phyloP scores from a whole-genome alignment of 225 moss, liverwort and hornwort species.

The Rhytidiadelphus loreus region DNA sequence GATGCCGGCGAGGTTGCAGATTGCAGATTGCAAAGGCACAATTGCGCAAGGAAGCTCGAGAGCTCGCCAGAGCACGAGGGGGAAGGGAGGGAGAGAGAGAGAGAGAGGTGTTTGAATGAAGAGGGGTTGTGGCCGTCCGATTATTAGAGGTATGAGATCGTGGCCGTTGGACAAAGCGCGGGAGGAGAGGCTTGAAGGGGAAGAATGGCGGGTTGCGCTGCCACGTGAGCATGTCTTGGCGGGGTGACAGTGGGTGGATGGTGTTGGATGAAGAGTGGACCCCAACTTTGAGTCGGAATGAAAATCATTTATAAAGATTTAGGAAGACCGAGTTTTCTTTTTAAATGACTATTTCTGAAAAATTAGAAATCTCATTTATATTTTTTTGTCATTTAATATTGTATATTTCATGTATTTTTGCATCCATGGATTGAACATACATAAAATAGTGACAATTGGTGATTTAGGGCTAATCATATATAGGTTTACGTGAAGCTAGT shows the following conservation, averaged over 20 bases:
- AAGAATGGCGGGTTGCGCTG: slow-evolving; percentile 13
- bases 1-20: neutral
- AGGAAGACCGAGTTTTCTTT: neutral
- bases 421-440: accelerated
- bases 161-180: neutral
- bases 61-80: neutral
- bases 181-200: neutral
- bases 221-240: neutral
- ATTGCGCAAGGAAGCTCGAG: neutral
- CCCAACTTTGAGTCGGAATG: too few species aligned
- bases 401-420: neutral
- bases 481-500: neutral
- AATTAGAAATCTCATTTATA: accelerated
- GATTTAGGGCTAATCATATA: neutral
- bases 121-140: neutral
- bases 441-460: too few species aligned
- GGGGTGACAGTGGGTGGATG: neutral
- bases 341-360: neutral
- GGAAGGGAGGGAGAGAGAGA: neutral
- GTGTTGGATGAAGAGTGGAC: neutral
- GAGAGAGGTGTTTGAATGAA: neutral
- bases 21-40: neutral
- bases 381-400: neutral
- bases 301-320: neutral
- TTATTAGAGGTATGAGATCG: neutral